Evolutionary conservation across 2,329 filamentous ascomycete genomes (phyloP).

Genomic region (Aspergillus ustus): DNA sequence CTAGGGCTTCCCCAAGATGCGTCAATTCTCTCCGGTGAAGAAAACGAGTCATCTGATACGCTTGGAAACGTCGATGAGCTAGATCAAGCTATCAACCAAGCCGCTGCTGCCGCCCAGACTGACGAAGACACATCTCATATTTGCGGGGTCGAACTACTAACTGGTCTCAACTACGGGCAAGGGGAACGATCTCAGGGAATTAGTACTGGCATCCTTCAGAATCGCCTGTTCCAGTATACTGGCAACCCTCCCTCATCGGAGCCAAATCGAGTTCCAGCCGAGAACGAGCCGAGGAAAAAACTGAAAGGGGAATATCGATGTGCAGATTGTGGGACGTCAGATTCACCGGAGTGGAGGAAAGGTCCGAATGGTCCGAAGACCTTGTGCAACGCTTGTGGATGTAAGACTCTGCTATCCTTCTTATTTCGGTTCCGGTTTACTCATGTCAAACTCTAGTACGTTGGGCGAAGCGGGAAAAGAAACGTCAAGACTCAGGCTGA

Average conservation of each 20-base stretch:
- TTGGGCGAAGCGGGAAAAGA: conserved; percentile 78
- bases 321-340: conserved; percentile 90
- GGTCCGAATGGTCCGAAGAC: conserved; percentile 92
- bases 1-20: conserved; percentile 3
- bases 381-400: conserved; percentile 94
- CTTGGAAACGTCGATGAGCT: conserved; percentile 48
- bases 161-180: conserved; percentile 82
- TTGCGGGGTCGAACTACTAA: conserved; percentile 91
- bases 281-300: conserved; percentile 80
- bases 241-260: conserved; percentile 60
- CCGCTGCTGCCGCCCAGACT: conserved; percentile 88
- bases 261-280: conserved; percentile 52
- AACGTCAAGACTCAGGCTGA: conserved; percentile 48
- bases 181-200: conserved; percentile 88
- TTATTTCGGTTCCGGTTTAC: neutral
- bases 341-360: conserved; percentile 95
- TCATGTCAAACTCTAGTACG: conserved; percentile 47
- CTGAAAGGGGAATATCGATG: conserved; percentile 94
- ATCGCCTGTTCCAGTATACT: conserved; percentile 82
- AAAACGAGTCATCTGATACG: conserved; percentile 41
- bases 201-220: conserved; percentile 81
- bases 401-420: conserved; percentile 46
- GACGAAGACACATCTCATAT: conserved; percentile 76
- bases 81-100: conserved; percentile 73
- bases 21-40: conserved; percentile 40